These are phyloP conservation scores for Meyerozyma sp. DNA, from an alignment of 1,139 yeast species.

Conservation along the genomic window DNA sequence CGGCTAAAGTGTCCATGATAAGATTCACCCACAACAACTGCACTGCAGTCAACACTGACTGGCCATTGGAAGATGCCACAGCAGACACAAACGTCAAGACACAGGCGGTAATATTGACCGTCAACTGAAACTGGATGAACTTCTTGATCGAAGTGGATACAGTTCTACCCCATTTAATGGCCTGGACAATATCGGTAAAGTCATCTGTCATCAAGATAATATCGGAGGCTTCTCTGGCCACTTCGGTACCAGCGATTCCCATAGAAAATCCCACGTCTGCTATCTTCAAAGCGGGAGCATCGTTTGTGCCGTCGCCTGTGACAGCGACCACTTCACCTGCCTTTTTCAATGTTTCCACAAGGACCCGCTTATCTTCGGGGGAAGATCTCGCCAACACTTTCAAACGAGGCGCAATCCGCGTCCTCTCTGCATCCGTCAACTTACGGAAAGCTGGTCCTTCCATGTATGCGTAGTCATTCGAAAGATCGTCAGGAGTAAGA, in stretches of 20 bases:
- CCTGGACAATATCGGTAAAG: constrained; percentile 90
- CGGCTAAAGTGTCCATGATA: constrained; percentile 98
- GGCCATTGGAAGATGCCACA: constrained; percentile 71
- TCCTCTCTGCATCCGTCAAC: constrained; percentile 54
- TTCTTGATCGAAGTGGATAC: constrained; percentile 92
- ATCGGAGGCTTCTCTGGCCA: constrained; percentile 94
- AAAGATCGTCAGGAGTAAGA: constrained; percentile 46
- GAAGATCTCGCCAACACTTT: constrained; percentile 90
- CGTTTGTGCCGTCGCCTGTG: constrained; percentile 97
- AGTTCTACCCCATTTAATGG: constrained; percentile 99
- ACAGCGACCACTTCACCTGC: constrained; percentile 95
- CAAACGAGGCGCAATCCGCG: constrained; percentile 58
- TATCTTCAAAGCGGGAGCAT: constrained; percentile 88
- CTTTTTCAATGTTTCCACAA: constrained; percentile 76
- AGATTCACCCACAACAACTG: constrained; percentile 95
- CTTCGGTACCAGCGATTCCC: constrained; percentile 94
- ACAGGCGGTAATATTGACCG: constrained; percentile 95
- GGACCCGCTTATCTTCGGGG: constrained; percentile 87
- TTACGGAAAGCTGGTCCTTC: constrained; percentile 89
- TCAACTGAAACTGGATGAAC: constrained; percentile 91
- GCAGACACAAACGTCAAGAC: constrained; percentile 90
- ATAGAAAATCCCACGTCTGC: constrained; percentile 93
- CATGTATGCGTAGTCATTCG: constrained; percentile 64
- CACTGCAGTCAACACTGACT: constrained; percentile 91
- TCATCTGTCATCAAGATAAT: constrained; percentile 93